Evolutionary conservation across 2,329 filamentous ascomycete genomes (phyloP).

Genomic region (Mycocentrospora acerina): DNA sequence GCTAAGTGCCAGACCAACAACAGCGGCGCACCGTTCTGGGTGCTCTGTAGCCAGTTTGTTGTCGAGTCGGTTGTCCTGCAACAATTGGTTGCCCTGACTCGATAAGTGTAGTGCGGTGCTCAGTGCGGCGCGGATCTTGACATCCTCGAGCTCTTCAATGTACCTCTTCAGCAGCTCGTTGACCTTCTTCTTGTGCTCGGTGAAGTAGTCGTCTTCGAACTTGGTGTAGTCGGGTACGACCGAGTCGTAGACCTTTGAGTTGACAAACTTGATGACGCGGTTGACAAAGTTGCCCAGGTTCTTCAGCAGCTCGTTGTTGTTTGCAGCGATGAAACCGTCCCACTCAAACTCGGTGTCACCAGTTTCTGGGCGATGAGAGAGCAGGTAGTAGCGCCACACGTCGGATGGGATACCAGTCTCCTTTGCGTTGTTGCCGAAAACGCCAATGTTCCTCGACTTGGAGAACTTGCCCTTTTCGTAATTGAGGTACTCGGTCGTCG

Average conservation of each 20-base stretch:
- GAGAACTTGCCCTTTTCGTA: conserved; percentile 70
- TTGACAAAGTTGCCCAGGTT: conserved; percentile 65
- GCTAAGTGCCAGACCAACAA: conserved; percentile 79
- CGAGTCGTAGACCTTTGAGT: conserved; percentile 70
- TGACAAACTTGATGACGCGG: conserved; percentile 66
- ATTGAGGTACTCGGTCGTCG: conserved; percentile 72
- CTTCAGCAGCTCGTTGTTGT: conserved; percentile 86
- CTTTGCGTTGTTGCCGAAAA: conserved; percentile 87
- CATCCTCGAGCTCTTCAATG: conserved; percentile 66
- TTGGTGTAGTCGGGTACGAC: conserved; percentile 68
- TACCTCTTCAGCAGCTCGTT: conserved; percentile 69
- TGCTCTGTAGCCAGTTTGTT: conserved; percentile 62
- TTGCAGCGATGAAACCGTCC: conserved; percentile 77
- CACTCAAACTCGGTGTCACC: conserved; percentile 90
- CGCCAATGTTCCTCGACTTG: conserved; percentile 85
- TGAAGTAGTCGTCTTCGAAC: conserved; percentile 47
- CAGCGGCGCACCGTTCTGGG: conserved; percentile 60
- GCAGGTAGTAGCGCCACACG: conserved; percentile 91
- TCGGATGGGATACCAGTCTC: conserved; percentile 81
- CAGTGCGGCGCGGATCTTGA: conserved; percentile 69
- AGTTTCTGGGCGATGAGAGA: conserved; percentile 81
- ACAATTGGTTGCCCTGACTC: conserved; percentile 57
- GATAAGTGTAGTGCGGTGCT: conserved; percentile 68
- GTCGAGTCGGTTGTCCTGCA: conserved; percentile 62
- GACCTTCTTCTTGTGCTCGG: conserved; percentile 58